A percentile compares a stretch with the other conserved stretches of the same genome.
Evolutionary conservation across 306 rosid genomes (phyloP).

Genomic region (Dryas alaskensis): DNA sequence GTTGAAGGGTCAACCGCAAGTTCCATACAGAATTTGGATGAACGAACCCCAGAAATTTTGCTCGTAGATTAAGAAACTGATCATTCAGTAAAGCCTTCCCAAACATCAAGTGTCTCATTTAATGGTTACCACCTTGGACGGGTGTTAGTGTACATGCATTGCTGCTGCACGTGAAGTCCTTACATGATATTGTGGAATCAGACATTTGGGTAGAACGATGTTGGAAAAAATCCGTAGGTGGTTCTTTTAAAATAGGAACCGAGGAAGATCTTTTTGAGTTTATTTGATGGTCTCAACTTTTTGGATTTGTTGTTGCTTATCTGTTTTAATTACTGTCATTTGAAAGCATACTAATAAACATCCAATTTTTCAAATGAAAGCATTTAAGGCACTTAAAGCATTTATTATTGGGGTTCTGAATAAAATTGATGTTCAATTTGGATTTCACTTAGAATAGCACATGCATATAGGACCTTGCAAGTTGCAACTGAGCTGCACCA

Average conservation of each 20-base stretch:
- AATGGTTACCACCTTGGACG: conserved; percentile 11
- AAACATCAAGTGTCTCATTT: conserved; percentile 10
- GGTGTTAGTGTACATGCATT: conserved; percentile 12
- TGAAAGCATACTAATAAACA: no score
- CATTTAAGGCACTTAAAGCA: no score
- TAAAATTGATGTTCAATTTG: no score
- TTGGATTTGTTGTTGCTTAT: not conserved
- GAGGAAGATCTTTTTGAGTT: not conserved
- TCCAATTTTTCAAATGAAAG: no score
- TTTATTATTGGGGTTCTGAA: no score
- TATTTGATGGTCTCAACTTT: not conserved
- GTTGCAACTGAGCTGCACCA: no score
- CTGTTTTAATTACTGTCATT: not conserved
- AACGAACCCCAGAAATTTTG: conserved; percentile 29
- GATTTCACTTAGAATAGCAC: no score
- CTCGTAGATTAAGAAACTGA: conserved; percentile 32
- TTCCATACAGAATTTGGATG: conserved; percentile 40
- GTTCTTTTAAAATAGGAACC: not conserved
- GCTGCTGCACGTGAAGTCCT: not conserved
- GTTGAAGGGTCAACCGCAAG: conserved; percentile 31
- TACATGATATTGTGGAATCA: conserved; percentile 1
- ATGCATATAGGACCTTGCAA: no score
- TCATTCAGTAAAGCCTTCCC: conserved; percentile 3
- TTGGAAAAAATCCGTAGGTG: not conserved
- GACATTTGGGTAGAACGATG: not conserved